Evolutionary conservation across 805 yeast genomes (phyloP).

Genomic region (Torulaspora maleeae): DNA sequence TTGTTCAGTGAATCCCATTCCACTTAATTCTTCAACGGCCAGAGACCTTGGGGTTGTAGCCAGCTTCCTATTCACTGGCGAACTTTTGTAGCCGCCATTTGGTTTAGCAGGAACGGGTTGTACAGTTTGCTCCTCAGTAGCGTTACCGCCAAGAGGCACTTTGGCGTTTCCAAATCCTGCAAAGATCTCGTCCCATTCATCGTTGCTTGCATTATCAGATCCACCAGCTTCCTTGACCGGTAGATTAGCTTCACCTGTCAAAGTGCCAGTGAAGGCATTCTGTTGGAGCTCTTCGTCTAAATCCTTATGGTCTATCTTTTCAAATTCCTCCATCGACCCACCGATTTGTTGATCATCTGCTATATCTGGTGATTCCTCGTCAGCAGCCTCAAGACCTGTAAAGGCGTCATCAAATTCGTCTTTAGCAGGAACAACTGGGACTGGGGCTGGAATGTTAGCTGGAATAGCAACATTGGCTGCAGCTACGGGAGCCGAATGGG

Average conservation of each 20-base stretch:
- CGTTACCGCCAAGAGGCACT: constrained; percentile 9
- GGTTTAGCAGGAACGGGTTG: constrained; percentile 14
- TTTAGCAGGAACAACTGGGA: constrained; percentile 12
- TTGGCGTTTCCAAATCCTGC: constrained; percentile 71
- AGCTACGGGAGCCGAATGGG: background rate
- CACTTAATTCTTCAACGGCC: constrained; percentile 72
- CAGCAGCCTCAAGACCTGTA: constrained; percentile 43
- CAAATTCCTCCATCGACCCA: constrained; percentile 27
- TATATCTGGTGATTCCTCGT: constrained; percentile 34
- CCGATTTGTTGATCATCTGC: constrained; percentile 29
- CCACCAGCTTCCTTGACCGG: constrained; percentile 4
- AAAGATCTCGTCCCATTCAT: constrained; percentile 93
- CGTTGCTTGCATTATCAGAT: constrained; percentile 39
- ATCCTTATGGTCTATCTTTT: constrained; percentile 25
- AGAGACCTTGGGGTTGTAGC: constrained; percentile 46
- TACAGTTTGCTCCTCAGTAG: constrained; percentile 10
- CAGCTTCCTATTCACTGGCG: constrained; percentile 29
- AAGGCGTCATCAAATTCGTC: constrained; percentile 42
- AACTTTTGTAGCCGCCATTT: constrained; percentile 5
- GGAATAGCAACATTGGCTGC: background rate
- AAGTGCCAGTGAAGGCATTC: constrained; percentile 23
- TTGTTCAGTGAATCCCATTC: constrained; percentile 79
- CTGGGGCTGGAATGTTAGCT: background rate
- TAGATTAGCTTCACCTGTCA: constrained; percentile 3
- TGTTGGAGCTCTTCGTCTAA: constrained; percentile 26